Conservation (phyloP, 1,139 yeast genomes). For the Kodamaea ohmeri region DNA sequence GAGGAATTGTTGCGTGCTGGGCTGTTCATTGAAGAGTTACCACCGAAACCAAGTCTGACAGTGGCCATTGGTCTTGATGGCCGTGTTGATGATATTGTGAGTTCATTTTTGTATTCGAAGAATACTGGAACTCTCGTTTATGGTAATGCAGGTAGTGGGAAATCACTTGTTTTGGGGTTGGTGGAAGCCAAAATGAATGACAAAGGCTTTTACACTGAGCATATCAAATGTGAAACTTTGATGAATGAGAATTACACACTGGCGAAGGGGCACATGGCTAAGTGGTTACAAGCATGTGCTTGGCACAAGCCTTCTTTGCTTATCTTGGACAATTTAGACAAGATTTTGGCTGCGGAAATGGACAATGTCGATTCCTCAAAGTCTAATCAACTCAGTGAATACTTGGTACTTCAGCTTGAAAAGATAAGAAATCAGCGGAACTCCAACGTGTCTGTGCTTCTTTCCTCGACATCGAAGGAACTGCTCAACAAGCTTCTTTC, state of each 20-base stretch:
- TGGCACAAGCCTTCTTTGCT: conserved; percentile 82
- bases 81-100: conserved; percentile 40
- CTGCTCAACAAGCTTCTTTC: conserved; percentile 59
- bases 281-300: conserved; percentile 57
- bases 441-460: conserved; percentile 52
- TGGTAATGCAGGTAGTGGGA: conserved; percentile 84
- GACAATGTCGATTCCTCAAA: conserved; percentile 66
- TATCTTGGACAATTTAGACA: conserved; percentile 79
- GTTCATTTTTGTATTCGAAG: conserved; percentile 44
- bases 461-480: conserved; percentile 64
- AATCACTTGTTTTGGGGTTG: conserved; percentile 52
- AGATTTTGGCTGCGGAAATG: conserved; percentile 65
- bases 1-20: conserved; percentile 51
- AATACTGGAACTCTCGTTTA: conserved; percentile 56
- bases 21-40: conserved; percentile 39
- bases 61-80: conserved; percentile 59
- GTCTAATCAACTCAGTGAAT: conserved; percentile 58
- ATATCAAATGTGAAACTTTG: conserved; percentile 51
- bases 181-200: conserved; percentile 37
- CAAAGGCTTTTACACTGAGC: conserved; percentile 43
- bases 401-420: conserved; percentile 37
- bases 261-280: conserved; percentile 40
- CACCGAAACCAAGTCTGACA: conserved; percentile 11
- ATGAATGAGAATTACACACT: conserved; percentile 55
- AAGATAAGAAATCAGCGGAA: conserved; percentile 37